Evolutionary conservation across 768 basidiomycete species (phyloP).

Genomic region (Leccinum rimulosum): DNA sequence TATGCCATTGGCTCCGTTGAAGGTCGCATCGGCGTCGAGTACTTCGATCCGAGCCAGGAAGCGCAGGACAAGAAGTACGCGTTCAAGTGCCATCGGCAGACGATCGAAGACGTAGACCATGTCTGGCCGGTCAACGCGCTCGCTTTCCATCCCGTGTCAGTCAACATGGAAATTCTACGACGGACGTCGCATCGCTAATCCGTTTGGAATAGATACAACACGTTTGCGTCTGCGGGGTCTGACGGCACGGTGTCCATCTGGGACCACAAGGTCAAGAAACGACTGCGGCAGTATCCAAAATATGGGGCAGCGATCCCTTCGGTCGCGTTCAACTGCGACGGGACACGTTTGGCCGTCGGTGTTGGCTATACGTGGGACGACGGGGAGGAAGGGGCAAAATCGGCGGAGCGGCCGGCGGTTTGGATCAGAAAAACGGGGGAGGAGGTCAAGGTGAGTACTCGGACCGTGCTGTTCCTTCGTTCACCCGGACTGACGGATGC

Average conservation of each 20-base stretch:
- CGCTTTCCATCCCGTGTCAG: slow-evolving; percentile 87
- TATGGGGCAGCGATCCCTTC: slow-evolving; percentile 74
- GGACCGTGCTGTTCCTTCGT: neutral
- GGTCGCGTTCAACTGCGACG: slow-evolving; percentile 81
- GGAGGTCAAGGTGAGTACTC: slow-evolving; percentile 64
- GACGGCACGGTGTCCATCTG: slow-evolving; percentile 94
- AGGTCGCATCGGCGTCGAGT: slow-evolving; percentile 96
- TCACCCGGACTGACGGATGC: neutral
- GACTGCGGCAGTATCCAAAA: slow-evolving; percentile 86
- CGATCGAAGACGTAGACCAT: slow-evolving; percentile 87
- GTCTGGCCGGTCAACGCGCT: slow-evolving; percentile 97
- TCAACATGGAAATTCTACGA: slow-evolving; percentile 3
- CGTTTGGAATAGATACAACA: slow-evolving; percentile 62
- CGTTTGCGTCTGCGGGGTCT: slow-evolving; percentile 93
- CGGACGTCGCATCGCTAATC: neutral
- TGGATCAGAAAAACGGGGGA: slow-evolving; percentile 66
- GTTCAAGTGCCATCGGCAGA: slow-evolving; percentile 94
- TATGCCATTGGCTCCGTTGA: slow-evolving; percentile 94
- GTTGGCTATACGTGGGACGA: slow-evolving; percentile 91
- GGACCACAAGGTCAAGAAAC: slow-evolving; percentile 97
- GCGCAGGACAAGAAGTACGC: slow-evolving; percentile 79
- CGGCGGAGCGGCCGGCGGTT: slow-evolving; percentile 59
- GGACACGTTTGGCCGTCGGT: slow-evolving; percentile 78
- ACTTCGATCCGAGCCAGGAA: slow-evolving; percentile 79
- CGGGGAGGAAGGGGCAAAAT: slow-evolving; percentile 69